These are phyloP conservation scores for Schizothecium vesticola DNA, from an alignment of 495 filamentous ascomycete species.

Conservation along the genomic window DNA sequence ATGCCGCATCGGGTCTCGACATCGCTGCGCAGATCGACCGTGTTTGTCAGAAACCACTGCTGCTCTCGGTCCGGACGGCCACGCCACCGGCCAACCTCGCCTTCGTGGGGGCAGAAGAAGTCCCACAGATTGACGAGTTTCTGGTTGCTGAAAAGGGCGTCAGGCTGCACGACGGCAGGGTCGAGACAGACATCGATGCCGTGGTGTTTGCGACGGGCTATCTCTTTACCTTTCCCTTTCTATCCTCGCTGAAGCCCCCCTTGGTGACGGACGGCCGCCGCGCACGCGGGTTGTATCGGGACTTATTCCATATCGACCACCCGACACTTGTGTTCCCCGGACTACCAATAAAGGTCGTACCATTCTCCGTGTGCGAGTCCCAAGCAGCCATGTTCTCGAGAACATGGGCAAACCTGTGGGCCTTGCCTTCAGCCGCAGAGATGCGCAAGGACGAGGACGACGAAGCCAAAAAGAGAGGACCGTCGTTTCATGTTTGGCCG, in stretches of 20 bases:
- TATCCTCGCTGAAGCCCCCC: constrained; percentile 51
- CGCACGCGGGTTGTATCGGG: constrained; percentile 63
- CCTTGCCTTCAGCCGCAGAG: constrained; percentile 52
- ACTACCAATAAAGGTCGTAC: constrained; percentile 72
- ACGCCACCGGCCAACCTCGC: constrained; percentile 27
- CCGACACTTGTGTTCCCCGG: constrained; percentile 76
- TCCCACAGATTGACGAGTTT: constrained; percentile 40
- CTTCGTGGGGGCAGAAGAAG: constrained; percentile 31
- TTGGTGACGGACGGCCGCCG: constrained; percentile 64
- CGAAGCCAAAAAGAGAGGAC: constrained; percentile 25
- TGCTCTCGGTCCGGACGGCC: constrained; percentile 38
- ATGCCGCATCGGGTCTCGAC: constrained; percentile 72
- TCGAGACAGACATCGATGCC: constrained; percentile 58
- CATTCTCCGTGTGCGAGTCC: constrained; percentile 73
- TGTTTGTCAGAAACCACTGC: constrained; percentile 36
- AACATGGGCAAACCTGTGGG: constrained; percentile 63
- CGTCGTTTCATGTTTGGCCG: constrained; percentile 58
- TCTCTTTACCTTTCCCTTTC: constrained; percentile 64
- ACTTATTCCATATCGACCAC: constrained; percentile 68
- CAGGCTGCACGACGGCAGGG: constrained; percentile 34
- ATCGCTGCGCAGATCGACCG: constrained; percentile 67
- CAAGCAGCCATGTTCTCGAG: constrained; percentile 73
- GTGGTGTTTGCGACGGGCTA: constrained; percentile 74
- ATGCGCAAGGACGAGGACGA: constrained; percentile 59
- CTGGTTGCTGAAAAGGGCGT: constrained; percentile 31